A percentile compares a stretch with the other conserved stretches of the same genome.
These are phyloP conservation scores for Peronospora destructor DNA, from an alignment of 352 stramenopile genomes.

Conservation along the genomic window DNA sequence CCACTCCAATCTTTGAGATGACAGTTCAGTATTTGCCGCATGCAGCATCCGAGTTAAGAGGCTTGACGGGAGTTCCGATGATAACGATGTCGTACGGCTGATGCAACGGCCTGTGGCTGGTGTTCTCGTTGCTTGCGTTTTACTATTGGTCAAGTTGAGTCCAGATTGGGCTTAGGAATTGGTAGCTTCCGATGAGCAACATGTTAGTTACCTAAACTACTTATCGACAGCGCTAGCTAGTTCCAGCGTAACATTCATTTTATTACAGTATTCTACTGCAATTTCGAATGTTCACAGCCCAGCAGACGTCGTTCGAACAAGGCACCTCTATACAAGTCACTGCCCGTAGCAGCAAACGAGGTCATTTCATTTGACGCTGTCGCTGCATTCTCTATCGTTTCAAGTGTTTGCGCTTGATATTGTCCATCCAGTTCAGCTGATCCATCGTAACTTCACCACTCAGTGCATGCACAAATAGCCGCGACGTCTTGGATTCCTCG, in stretches of 20 bases:
- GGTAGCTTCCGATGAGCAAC: no score
- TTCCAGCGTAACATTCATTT: no score
- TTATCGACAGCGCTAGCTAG: constrained; percentile 44
- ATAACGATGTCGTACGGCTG: no score
- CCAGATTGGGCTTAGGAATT: no score
- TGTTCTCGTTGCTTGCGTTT: no score
- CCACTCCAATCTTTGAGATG: no score
- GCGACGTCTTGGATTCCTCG: constrained; percentile 10
- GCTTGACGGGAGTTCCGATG: no score
- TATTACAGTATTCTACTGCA: not conserved
- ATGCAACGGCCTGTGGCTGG: no score
- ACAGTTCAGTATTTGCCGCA: no score
- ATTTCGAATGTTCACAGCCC: not conserved
- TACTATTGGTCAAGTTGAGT: no score
- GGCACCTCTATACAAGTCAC: not conserved
- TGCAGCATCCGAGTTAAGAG: no score
- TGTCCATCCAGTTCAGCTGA: constrained; percentile 77
- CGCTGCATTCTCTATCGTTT: constrained; percentile 20
- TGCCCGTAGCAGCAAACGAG: not conserved
- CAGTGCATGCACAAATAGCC: constrained; percentile 44
- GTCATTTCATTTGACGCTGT: not conserved
- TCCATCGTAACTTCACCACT: constrained; percentile 37
- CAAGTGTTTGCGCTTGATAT: constrained; percentile 70
- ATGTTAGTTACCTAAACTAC: no score
- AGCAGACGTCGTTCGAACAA: not conserved